Percentiles rank a stretch among this genome's conserved stretches.
Conservation (phyloP, 2,329 filamentous ascomycete genomes). For the Alternaria brassicae region DNA sequence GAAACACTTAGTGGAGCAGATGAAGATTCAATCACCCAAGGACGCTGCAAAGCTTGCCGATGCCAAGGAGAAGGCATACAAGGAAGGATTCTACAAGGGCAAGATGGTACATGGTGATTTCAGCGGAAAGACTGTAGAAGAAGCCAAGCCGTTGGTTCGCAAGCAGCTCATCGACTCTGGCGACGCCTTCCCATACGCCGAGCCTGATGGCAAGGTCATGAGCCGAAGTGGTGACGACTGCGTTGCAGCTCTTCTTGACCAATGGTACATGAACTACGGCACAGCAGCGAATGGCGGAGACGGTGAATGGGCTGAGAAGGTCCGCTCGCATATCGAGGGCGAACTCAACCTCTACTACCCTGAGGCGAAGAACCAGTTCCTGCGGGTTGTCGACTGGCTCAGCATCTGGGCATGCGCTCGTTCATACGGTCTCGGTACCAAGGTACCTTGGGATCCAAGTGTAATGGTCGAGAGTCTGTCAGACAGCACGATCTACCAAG, state of each 20-base stretch:
- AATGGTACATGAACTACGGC: slow-evolving; percentile 98
- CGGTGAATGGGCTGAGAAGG: slow-evolving; percentile 77
- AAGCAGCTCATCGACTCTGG: slow-evolving; percentile 77
- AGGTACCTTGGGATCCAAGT: slow-evolving; percentile 89
- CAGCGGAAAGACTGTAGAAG: slow-evolving; percentile 84
- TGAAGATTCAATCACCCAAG: slow-evolving; percentile 97
- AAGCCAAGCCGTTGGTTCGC: slow-evolving; percentile 84
- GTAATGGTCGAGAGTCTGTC: slow-evolving; percentile 92
- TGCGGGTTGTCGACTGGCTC: slow-evolving; percentile 88
- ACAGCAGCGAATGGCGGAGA: slow-evolving; percentile 68
- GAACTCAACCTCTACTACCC: slow-evolving; percentile 80
- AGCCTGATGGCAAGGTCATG: slow-evolving; percentile 87
- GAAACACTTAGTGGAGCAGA: slow-evolving; percentile 81
- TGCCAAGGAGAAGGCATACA: slow-evolving; percentile 96
- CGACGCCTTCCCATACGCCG: slow-evolving; percentile 88
- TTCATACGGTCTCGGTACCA: slow-evolving; percentile 90
- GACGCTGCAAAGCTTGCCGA: slow-evolving; percentile 88
- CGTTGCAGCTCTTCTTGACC: slow-evolving; percentile 89
- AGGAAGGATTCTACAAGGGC: slow-evolving; percentile 96
- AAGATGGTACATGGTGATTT: slow-evolving; percentile 87
- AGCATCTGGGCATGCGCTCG: slow-evolving; percentile 86
- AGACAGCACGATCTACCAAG: slow-evolving; percentile 93
- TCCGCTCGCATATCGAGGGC: slow-evolving; percentile 55
- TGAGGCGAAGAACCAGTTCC: slow-evolving; percentile 67
- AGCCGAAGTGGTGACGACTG: slow-evolving; percentile 91